A percentile compares a stretch with the other conserved stretches of the same genome.
Conservation (phyloP, 441 rosid species). For the Oxalis stricta region DNA sequence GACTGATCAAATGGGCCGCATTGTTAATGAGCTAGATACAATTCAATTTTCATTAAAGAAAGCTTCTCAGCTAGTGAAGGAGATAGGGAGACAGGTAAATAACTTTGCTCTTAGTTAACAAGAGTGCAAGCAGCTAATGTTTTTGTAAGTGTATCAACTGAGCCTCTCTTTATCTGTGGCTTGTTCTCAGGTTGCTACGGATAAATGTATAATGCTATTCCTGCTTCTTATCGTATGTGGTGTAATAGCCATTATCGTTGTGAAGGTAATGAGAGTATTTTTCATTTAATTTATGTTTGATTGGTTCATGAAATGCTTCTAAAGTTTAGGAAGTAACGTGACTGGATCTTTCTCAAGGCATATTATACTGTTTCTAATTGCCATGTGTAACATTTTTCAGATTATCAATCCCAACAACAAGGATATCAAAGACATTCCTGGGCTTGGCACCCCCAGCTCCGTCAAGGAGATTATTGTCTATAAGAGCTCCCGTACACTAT, state of each 20-base stretch:
- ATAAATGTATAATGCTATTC: slow-evolving; percentile 97
- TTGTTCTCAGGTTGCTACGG: slow-evolving; percentile 78
- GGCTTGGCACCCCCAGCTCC: slow-evolving; percentile 98
- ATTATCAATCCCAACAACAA: slow-evolving; percentile 84
- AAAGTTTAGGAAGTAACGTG: too few relatives aligned
- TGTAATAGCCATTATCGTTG: slow-evolving; percentile 82
- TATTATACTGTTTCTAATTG: slow-evolving; percentile 3
- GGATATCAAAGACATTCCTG: slow-evolving; percentile 89
- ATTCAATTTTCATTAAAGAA: slow-evolving; percentile 94
- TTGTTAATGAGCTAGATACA: slow-evolving; percentile 92
- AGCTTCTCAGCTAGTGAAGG: slow-evolving; percentile 96
- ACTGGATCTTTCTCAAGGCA: background rate
- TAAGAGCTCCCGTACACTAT: slow-evolving; percentile 19
- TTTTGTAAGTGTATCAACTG: background rate
- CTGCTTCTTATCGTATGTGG: slow-evolving; percentile 84
- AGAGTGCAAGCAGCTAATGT: background rate
- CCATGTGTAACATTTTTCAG: slow-evolving; percentile 27
- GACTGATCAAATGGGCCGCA: slow-evolving; percentile 99
- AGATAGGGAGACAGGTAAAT: slow-evolving; percentile 99
- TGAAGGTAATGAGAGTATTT: slow-evolving; percentile 51
- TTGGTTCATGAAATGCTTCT: too few relatives aligned
- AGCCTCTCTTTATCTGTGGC: background rate
- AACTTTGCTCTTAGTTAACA: background rate
- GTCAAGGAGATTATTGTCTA: slow-evolving; percentile 62
- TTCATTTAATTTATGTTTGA: background rate